These are phyloP conservation scores for Syzygium malaccense DNA, from an alignment of 441 rosid genomes.

Conservation along the genomic window DNA sequence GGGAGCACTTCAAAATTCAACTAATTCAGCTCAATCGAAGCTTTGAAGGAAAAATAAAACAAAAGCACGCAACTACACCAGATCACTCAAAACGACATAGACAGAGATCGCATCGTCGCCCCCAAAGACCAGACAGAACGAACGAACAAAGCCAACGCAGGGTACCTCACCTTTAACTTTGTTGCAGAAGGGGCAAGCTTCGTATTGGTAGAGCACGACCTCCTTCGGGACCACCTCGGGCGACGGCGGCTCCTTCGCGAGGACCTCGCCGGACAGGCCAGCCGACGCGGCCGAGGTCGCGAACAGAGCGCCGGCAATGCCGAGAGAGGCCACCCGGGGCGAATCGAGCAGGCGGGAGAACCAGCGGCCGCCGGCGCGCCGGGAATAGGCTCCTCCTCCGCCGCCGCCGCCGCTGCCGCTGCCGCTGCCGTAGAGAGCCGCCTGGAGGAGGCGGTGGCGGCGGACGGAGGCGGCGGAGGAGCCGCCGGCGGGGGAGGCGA, in stretches of 20 bases:
- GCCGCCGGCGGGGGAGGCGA: background rate
- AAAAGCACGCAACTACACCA: background rate
- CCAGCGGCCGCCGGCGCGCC: background rate
- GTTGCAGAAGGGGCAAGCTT: constrained; percentile 17
- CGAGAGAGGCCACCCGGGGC: background rate
- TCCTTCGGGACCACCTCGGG: constrained; percentile 11
- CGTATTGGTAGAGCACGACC: constrained; percentile 14
- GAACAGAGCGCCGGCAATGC: background rate
- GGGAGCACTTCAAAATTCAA: background rate
- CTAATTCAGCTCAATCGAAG: background rate
- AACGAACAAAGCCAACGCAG: background rate
- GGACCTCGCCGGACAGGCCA: background rate
- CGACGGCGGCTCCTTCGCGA: constrained; percentile 11
- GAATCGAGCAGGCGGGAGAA: background rate
- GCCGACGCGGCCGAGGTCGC: background rate
- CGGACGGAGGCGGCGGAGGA: background rate
- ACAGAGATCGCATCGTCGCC: background rate
- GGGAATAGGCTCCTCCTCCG: background rate
- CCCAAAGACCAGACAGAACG: background rate
- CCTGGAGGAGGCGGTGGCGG: constrained; percentile 11
- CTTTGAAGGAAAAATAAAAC: background rate
- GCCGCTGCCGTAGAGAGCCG: constrained; percentile 3
- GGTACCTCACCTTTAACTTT: constrained; percentile 5
- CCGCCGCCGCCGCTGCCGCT: background rate
- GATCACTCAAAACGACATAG: background rate